Evolutionary conservation across 257 asterid species (phyloP).

Genomic region (Gentiana macrophylla): DNA sequence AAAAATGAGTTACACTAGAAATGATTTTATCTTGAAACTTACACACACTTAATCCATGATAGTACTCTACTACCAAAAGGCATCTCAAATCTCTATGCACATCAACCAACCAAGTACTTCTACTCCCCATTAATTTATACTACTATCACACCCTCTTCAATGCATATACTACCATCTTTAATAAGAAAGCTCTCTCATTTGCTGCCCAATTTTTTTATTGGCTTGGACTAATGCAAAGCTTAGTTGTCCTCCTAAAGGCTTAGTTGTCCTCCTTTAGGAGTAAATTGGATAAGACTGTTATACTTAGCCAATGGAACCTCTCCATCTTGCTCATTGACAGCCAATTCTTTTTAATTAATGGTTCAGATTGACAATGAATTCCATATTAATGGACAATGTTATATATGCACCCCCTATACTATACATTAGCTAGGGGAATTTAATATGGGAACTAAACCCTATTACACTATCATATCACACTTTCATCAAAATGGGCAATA

Average conservation of each 20-base stretch:
- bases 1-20: neutral
- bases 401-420: constrained; percentile 2
- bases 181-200: constrained; percentile 6
- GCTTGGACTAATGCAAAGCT: constrained; percentile 15
- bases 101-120: constrained; percentile 23
- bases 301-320: constrained; percentile 7
- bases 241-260: constrained; percentile 17
- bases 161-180: constrained; percentile 3
- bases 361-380: constrained; percentile 8
- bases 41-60: no score
- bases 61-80: neutral
- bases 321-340: constrained; percentile 17
- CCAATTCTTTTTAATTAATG: constrained; percentile 1
- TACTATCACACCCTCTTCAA: constrained; percentile 24
- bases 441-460: neutral
- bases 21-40: no score
- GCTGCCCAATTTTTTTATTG: constrained; percentile 1
- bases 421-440: neutral
- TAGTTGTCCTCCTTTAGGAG: constrained; percentile 1
- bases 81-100: constrained; percentile 36
- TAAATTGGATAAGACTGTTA: constrained; percentile 26
- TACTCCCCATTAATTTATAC: constrained; percentile 11
- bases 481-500: constrained; percentile 6
- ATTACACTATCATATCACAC: neutral
- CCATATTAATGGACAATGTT: neutral